These are phyloP conservation scores for Gonapodya prolifera DNA, from an alignment of 192 early-diverging fungal species.

Conservation along the genomic window DNA sequence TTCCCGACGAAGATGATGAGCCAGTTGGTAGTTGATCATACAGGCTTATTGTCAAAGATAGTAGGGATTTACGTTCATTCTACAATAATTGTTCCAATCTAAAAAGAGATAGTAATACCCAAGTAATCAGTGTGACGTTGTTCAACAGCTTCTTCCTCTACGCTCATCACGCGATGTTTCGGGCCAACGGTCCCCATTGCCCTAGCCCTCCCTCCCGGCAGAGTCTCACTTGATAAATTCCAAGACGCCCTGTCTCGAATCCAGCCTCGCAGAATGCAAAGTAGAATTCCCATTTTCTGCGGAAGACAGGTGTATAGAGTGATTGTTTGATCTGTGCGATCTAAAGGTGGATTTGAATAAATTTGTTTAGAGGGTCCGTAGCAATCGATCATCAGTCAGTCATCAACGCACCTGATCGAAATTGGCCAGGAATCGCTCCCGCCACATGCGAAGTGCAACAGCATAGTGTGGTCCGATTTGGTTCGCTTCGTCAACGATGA, in stretches of 20 bases:
- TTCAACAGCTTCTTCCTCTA: no score
- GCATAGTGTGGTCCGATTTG: slow-evolving; percentile 62
- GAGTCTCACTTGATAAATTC: slow-evolving; percentile 41
- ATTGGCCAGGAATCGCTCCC: slow-evolving; percentile 41
- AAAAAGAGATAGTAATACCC: no score
- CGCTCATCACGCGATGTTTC: no score
- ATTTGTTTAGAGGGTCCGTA: slow-evolving; percentile 6
- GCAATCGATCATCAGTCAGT: not conserved
- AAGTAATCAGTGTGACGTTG: no score
- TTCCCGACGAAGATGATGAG: no score
- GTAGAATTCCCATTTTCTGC: slow-evolving; percentile 67
- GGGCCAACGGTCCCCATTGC: no score
- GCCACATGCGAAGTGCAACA: slow-evolving; percentile 54
- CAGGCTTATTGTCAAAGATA: no score
- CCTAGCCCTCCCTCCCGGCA: slow-evolving; percentile 23
- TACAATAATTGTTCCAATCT: no score
- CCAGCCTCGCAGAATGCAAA: slow-evolving; percentile 72
- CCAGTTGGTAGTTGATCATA: no score
- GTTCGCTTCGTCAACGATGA: slow-evolving; percentile 40
- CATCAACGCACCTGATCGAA: slow-evolving; percentile 31
- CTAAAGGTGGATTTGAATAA: no score
- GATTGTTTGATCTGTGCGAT: slow-evolving; percentile 8
- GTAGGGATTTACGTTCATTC: no score
- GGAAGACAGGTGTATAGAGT: slow-evolving; percentile 44
- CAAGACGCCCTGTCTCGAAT: slow-evolving; percentile 54